Base-by-base conservation (phyloP, 2,329 filamentous ascomycete genomes). In the Ceratocystis colombiana region DNA sequence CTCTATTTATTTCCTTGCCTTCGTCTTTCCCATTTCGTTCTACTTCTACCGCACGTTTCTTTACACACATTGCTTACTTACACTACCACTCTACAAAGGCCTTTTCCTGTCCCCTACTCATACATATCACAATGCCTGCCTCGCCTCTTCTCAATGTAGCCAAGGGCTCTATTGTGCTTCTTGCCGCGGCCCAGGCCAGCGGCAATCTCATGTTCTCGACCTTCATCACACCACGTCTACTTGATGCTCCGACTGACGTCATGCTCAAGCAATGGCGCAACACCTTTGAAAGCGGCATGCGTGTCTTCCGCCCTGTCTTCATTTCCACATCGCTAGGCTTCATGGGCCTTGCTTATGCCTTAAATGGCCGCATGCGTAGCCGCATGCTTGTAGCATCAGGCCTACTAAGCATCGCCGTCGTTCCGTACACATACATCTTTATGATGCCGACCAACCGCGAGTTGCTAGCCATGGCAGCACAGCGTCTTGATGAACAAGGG, bases 221-320 rank as follows among this genome's bases (percentile, higher is more conserved):
- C 41, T 28, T 61, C 45, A 15, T 65, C 20, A 45, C 64, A 20
- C 66, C 66, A 20, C 66, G 66, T 3, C 55, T 67, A 10, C 66
- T 65, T 63, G 66, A 67, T 20, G 53, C 66, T 8, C 66, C 66
- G 22, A 57, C 45, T 10, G 33, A 57, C 15, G 55, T 44, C 30
- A 67, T 67, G 66, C 62, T 67, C 22, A 33, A 41, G 17, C 66
- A 65, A 48, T 67, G 66, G 66, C 66, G 66, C 45, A 64, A 46
- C 30, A 55, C 59, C 44, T 67, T 62, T 33, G 6, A 33, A 15
- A 25, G 15, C 1, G 62, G 63, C 10, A 64, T 65, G 62, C 5
- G 30, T 12, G 12, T 67, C 33, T 67, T 65, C 62, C 57, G 59
- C 30, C 57, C 53, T 10, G 59, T 59, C 15, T 65, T 67, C 15